Evolutionary conservation across 805 yeast species (phyloP).

Genomic region (Lipomyces spencermartinsiae): DNA sequence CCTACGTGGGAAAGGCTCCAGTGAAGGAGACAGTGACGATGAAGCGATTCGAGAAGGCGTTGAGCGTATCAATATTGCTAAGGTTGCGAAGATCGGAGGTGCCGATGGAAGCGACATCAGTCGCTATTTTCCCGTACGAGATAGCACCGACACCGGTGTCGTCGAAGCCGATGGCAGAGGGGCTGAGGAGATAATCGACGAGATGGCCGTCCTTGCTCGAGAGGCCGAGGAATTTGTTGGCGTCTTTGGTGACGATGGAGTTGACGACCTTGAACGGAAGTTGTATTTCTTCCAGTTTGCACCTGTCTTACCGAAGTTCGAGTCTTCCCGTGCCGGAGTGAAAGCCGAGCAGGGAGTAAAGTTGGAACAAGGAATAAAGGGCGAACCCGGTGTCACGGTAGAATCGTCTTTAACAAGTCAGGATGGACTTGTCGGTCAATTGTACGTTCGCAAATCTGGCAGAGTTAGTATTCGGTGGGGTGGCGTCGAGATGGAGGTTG

Average conservation of each 20-base stretch:
- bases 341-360: conserved; percentile 30
- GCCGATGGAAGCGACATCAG: conserved; percentile 15
- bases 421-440: conserved; percentile 71
- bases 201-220: conserved; percentile 16
- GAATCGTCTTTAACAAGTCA: conserved; percentile 16
- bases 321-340: conserved; percentile 14
- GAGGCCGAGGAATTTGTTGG: conserved; percentile 18
- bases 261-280: conserved; percentile 40
- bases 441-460: conserved; percentile 85
- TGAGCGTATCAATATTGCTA: conserved; percentile 31
- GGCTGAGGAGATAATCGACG: conserved; percentile 24
- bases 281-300: conserved; percentile 58
- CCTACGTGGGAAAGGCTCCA: not conserved
- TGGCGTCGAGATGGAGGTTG: conserved; percentile 67
- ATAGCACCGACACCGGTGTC: not conserved
- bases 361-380: conserved; percentile 12
- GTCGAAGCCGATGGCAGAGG: conserved; percentile 9
- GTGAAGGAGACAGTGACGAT: conserved; percentile 26
- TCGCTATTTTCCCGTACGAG: conserved; percentile 35
- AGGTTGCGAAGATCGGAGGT: conserved; percentile 17
- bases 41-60: conserved; percentile 32
- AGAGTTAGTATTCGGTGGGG: conserved; percentile 78
- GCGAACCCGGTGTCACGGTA: not conserved
- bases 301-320: conserved; percentile 52
- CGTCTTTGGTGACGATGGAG: conserved; percentile 17